Base-by-base conservation (phyloP, 2,329 filamentous ascomycete species). In the Trichoderma simmonsii region DNA sequence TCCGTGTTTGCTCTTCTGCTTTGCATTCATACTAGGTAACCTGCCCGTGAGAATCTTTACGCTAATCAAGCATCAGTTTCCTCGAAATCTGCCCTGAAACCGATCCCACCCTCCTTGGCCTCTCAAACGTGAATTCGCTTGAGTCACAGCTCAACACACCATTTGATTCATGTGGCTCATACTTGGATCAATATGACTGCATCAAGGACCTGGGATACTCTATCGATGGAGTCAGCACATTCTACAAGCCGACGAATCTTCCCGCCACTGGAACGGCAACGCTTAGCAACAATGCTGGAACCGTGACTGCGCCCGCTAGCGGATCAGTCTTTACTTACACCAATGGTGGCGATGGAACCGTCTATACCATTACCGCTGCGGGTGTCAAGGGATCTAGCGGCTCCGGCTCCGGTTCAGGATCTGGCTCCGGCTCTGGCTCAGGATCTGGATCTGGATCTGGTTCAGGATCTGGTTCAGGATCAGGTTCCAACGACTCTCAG, bases 361-460 rank as follows among this genome's bases (percentile, higher is more conserved):
- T 78, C 7, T 82, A 79, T 66, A 82, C 80, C 1, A 81, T 83
- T 59, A 80, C 79, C 0, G 82, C 81, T 57, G 79, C 77, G 1
- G 60, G 60, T 18, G 69, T 65, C 1, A 64, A 71, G 60, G 60
- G 39, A 6, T 61, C 66, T 2, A 51, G 43, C 34, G 63, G 66
- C 26, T 69, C 66, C 3, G 43, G 39, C 18, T 43, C 14, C n/a
- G 43, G 63, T 0, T 30, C 36, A 1, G 28, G 62, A 1, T 64
- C 65, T 6, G 28, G 62, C 3, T 64, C 65, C 3, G 63, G 66
- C 18, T 69, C 66, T 1, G 66, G 65, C 2, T 57, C 63, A 3
- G 43, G 43, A 5, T 51, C 67, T 4, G 67, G 51, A 0, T 57
- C 64, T 2, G 48, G 36, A 3, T 61, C 65, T 0, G 24, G 11